A percentile compares a stretch with the other conserved stretches of the same genome.
Evolutionary conservation across 768 basidiomycete genomes (phyloP).

Genomic region (Kwoniella dendrophila): DNA sequence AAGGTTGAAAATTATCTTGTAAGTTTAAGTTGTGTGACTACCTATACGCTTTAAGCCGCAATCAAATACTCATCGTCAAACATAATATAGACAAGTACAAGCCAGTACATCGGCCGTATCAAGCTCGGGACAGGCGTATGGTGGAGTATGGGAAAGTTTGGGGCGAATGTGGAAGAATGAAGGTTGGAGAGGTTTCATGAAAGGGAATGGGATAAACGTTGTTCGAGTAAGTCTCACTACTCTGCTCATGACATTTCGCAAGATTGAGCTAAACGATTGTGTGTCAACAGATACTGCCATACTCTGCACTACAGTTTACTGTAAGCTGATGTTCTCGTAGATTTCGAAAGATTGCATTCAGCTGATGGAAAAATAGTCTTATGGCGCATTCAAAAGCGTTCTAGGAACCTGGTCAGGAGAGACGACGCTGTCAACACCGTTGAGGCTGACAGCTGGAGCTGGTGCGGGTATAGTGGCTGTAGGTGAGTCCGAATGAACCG

Average conservation of each 20-base stretch:
- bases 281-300: slow-evolving; percentile 78
- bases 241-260: not conserved
- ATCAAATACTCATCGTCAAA: no score
- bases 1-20: slow-evolving; percentile 96
- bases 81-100: slow-evolving; percentile 77
- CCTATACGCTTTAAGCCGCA: no score
- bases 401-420: slow-evolving; percentile 72
- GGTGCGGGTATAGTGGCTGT: slow-evolving; percentile 93
- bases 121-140: slow-evolving; percentile 41
- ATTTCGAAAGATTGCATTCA: not conserved
- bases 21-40: slow-evolving; percentile 51
- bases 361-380: slow-evolving; percentile 53
- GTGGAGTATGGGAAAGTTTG: slow-evolving; percentile 38
- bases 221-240: slow-evolving; percentile 37
- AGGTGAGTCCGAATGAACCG: slow-evolving; percentile 69
- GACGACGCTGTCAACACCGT: slow-evolving; percentile 81
- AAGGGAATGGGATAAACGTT: slow-evolving; percentile 75
- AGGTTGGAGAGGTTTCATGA: slow-evolving; percentile 88
- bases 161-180: slow-evolving; percentile 91
- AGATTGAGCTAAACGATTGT: slow-evolving; percentile 66
- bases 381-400: slow-evolving; percentile 82
- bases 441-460: slow-evolving; percentile 80
- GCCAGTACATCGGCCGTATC: slow-evolving; percentile 57
- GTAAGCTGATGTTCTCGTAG: slow-evolving; percentile 28
- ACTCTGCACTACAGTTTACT: slow-evolving; percentile 62